Base-by-base conservation (phyloP, 768 basidiomycete genomes). In the Boletus sp. region DNA sequence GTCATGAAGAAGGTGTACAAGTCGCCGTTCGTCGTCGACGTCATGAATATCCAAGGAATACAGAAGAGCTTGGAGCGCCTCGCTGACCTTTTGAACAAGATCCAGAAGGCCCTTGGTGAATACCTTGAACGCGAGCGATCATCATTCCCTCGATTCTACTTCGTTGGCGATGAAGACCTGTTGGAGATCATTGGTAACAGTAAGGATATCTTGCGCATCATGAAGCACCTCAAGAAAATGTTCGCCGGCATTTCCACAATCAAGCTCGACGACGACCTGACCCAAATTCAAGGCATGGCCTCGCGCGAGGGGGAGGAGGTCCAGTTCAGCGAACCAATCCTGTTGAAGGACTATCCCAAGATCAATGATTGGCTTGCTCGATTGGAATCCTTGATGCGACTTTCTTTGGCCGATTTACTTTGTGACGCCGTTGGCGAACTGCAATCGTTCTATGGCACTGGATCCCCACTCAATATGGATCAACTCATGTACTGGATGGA, bases 1-100 rank as follows among this genome's bases (percentile, higher is more conserved):
- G 94, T 98, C 60, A 98, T 99, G 97, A 98, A 98, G 79, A 96
- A 96, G 72, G 97, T 99, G 54, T 95, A 96, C 83, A 98, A 98
- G 74, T 98, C 96, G 14, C 95, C 97, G 0, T 96, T 98, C 71
- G 87, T 98, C 41, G 76, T 98, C 47, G 97, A 99, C 64, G 94
- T 99, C 52, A 84, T 98, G 80, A 95, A 95, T 68, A 96, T 98
- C 60, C 87, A 84, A 55, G 90, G 90, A 30, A 90, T 99, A 54
- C 97, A 99, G 75, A 98, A 99, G 76, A 94, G 90, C 59, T 76
- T 99, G 60, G 97, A 99, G 72, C 93, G 97, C 51, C 82, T 99
- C 11, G 93, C 95, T 1, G 97, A 99, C 62, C 79, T 98, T 33
- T 77, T 99, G 51, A 91, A 90, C 78, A 98, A 99, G 79, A 99